A percentile compares a stretch with the other conserved stretches of the same genome.
These are phyloP conservation scores for Syncephalastrum racemosum DNA, from an alignment of 371 early-diverging fungal genomes.

Conservation along the genomic window DNA sequence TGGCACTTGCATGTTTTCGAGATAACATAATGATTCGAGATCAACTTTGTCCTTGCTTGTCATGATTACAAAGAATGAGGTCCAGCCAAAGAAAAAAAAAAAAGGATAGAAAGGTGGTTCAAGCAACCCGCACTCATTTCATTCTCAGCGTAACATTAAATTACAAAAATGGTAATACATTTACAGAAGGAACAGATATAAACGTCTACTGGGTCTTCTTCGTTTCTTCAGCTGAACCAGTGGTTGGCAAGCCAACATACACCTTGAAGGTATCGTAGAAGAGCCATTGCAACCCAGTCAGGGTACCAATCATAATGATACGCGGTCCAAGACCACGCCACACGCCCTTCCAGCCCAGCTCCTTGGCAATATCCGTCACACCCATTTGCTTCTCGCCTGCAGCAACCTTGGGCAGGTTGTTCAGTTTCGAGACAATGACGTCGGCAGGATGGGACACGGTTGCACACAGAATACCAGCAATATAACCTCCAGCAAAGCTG, in stretches of 20 bases:
- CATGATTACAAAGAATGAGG: too few relatives aligned
- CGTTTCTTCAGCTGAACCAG: slow-evolving; percentile 12
- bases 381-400: slow-evolving; percentile 48
- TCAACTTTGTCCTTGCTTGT: slow-evolving; percentile 15
- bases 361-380: slow-evolving; percentile 51
- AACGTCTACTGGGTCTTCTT: too few relatives aligned
- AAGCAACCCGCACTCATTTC: too few relatives aligned
- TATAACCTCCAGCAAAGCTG: slow-evolving; percentile 84
- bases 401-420: slow-evolving; percentile 49
- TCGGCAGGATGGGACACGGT: slow-evolving; percentile 96
- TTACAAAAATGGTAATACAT: too few relatives aligned
- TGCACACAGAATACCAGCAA: slow-evolving; percentile 90
- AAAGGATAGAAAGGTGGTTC: too few relatives aligned
- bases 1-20: slow-evolving; percentile 61
- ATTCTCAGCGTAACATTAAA: too few relatives aligned
- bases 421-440: slow-evolving; percentile 88
- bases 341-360: slow-evolving; percentile 59
- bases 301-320: slow-evolving; percentile 76
- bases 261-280: slow-evolving; percentile 40
- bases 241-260: slow-evolving; percentile 25
- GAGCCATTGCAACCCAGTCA: slow-evolving; percentile 70
- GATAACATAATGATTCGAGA: slow-evolving; percentile 57
- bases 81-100: too few relatives aligned
- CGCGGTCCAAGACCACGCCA: slow-evolving; percentile 73
- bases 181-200: too few relatives aligned